phyloP scores from a whole-genome alignment of 1,284 basidiomycete genomes.

The Rhodotorula sp. region DNA sequence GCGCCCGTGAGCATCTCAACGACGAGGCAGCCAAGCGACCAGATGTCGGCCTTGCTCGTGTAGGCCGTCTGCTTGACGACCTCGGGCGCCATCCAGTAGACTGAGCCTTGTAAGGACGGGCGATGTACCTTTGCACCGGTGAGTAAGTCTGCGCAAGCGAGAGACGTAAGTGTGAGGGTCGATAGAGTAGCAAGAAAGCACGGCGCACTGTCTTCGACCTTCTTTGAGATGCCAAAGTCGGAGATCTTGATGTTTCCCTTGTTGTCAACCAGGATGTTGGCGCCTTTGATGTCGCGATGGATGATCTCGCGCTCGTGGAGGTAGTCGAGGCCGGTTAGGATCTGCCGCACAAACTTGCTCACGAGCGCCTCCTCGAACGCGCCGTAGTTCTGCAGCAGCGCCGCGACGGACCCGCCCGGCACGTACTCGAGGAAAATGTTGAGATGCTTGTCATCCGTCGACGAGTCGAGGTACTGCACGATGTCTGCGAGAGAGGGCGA shows the following conservation, averaged over 20 bases:
- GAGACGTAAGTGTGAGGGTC: background rate
- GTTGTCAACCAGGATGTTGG: slow-evolving; percentile 97
- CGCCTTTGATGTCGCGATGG: slow-evolving; percentile 97
- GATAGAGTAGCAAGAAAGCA: accelerated
- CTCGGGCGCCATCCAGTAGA: slow-evolving; percentile 99
- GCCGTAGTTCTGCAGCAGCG: slow-evolving; percentile 88
- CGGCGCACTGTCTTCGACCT: slow-evolving; percentile 86
- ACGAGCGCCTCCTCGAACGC: slow-evolving; percentile 95
- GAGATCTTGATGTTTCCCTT: slow-evolving; percentile 98
- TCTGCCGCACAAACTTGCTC: slow-evolving; percentile 91
- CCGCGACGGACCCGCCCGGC: slow-evolving; percentile 94
- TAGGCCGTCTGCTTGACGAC: slow-evolving; percentile 95
- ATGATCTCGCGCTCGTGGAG: slow-evolving; percentile 94
- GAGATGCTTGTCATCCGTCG: slow-evolving; percentile 80
- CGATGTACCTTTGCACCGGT: slow-evolving; percentile 77
- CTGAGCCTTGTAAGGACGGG: slow-evolving; percentile 91
- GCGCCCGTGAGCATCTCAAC: slow-evolving; percentile 98
- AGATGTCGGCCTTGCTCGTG: slow-evolving; percentile 94
- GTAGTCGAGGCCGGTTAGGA: slow-evolving; percentile 86
- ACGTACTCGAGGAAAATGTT: slow-evolving; percentile 99
- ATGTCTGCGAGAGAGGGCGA: slow-evolving; percentile 59
- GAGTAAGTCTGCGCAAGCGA: slow-evolving; percentile 63
- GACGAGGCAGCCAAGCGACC: slow-evolving; percentile 95
- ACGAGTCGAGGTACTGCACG: slow-evolving; percentile 91
- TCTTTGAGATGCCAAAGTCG: slow-evolving; percentile 98